Evolutionary conservation across 2,329 filamentous ascomycete genomes (phyloP), one percentile per base, ranked within the genome.

Genomic region (Fusarium guadeloupense): DNA sequence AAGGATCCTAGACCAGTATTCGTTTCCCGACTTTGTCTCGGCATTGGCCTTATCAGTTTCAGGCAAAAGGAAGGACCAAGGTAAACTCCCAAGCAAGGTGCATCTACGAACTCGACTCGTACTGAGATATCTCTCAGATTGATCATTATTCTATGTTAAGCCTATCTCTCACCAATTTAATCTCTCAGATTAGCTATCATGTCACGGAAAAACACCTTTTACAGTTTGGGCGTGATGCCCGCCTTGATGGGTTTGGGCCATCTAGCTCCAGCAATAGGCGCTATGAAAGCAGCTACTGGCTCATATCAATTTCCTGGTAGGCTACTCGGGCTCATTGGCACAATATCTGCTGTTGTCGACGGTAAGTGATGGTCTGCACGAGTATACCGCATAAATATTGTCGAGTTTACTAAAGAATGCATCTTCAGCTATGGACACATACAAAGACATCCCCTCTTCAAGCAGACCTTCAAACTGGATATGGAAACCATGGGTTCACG

Each of bases 191-290:
- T 12, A 7, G 3, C 12, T 10, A 31, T 5, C 0, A 59, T 59
- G 55, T 56, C 55, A 21, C 33, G 52, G 1, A 42, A 13, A 10
- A 25, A 59, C 47, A 59, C 52, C 6, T 57, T 59, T 5, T 42
- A 59, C 25, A 59, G 55, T 23, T 45, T 59, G 23, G 52, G 52
- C 5, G 21, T 59, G 28, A 59, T 59, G 55, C 55, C 55, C 23
- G 45, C 41, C 2, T 9, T 59, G 16, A 59, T 59, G 55, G 52
- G 55, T 2, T 12, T 59, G 16, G 55, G 55, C 4, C 55, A 59
- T 23, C 17, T 59, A 10, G 35, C 52, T 16, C 55, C 55, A 5
- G 52, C 52, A 4, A 39, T 59, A 41, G 55, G 55, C n/a, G 55
- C 55, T 6, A 57, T 59, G 21, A 35, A 59, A 0, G 26, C 41